These are phyloP conservation scores for Nepenthes mirabilis DNA, from an alignment of 148 eudicot species.

Conservation along the genomic window DNA sequence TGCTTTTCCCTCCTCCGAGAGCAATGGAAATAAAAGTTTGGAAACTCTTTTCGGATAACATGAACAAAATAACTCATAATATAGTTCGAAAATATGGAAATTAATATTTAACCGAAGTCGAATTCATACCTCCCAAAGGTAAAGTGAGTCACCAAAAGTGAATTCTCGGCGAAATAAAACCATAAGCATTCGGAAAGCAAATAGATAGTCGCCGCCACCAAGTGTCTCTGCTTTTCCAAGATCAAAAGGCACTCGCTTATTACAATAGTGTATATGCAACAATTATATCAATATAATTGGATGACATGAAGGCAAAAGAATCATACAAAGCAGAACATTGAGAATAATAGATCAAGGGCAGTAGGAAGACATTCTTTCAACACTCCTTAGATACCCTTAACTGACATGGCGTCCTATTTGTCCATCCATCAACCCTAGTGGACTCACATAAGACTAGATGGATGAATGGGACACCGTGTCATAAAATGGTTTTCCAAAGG, in stretches of 20 bases:
- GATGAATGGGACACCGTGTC: no score
- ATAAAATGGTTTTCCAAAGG: no score
- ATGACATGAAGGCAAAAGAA: neutral
- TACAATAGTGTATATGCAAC: conserved; percentile 1
- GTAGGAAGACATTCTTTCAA: no score
- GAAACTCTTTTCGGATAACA: no score
- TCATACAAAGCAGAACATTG: neutral
- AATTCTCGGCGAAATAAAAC: conserved; percentile 96
- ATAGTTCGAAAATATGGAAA: neutral
- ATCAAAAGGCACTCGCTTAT: conserved; percentile 3
- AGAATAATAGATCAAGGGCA: no score
- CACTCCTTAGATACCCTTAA: no score
- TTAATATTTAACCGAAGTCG: neutral
- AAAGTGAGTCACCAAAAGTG: conserved; percentile 85
- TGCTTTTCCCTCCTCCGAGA: no score
- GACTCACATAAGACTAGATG: no score
- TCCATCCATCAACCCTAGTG: no score
- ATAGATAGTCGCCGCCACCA: conserved; percentile 92
- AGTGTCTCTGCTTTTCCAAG: conserved; percentile 51
- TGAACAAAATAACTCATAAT: no score
- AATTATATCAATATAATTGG: neutral
- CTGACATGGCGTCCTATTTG: no score
- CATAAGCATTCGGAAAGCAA: conserved; percentile 98
- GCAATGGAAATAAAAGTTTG: no score
- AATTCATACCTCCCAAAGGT: conserved; percentile 91